Base-by-base conservation (phyloP, 2,329 filamentous ascomycete genomes). In the Fusarium subglutinans region DNA sequence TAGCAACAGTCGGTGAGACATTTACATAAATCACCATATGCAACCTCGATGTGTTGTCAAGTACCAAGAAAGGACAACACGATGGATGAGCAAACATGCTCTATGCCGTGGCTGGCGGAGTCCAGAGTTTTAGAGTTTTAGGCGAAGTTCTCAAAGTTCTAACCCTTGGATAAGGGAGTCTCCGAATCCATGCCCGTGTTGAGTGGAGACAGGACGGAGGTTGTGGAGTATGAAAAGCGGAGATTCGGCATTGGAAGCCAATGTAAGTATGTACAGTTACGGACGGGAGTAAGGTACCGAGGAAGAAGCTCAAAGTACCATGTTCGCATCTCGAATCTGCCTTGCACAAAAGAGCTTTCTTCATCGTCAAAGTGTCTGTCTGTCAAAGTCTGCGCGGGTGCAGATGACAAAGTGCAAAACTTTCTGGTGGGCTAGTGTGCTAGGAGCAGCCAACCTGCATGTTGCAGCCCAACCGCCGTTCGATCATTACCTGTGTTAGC, bases 81-180 rank as follows among this genome's bases (percentile, higher is more conserved):
- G 30, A 45, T 45, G 51, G 26, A 45, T 41, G 51, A 50, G 20
- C n/a, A 37, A 64, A 35, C 40, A 70, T 48, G 51, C 33, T 38
- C 48, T 72, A 68, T 17, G 44, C 62, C 66, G 43, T 66, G 47
- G 48, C 48, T 53, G 47, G 53, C 56, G 54, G 40, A 63, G 41
- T 57, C 47, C n/a, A 59, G 37, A 58, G 56, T 63, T 63, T 76
- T 77, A 77, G 62, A 76, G 73, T 77, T 77, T 77, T 69, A 67
- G 66, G 69, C 75, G 73, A 77, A 76, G 65, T 53, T 66, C 55
- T 58, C 30, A 58, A 40, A 54, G 51, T 40, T 54, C 51, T 26
- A 38, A 38, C 50, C 50, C 50, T 38, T 54, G 50, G n/a, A n/a
- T 28, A 28, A 28, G 14, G 51, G 35, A 54, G 35, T 40, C 51